A percentile compares a stretch with the other conserved stretches of the same genome.
Evolutionary conservation across 306 rosid species (phyloP).

Genomic region (Luffa acutangula): DNA sequence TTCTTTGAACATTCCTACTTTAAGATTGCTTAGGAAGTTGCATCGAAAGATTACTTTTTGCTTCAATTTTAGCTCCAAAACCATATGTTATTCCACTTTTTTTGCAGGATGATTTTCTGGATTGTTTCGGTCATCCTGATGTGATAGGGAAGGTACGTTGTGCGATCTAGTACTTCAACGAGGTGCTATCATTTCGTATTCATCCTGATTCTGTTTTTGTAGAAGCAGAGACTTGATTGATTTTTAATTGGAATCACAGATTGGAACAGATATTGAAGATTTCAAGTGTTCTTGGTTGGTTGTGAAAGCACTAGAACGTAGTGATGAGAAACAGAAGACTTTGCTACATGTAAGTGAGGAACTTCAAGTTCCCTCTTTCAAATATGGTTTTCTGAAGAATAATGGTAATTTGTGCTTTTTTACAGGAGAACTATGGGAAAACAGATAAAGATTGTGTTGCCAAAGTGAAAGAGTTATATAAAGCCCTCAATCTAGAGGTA

Average conservation of each 20-base stretch:
- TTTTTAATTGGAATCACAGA: conserved; percentile 33
- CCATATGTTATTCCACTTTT: background rate
- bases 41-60: background rate
- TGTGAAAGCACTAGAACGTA: conserved; percentile 73
- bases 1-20: background rate
- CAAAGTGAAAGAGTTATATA: conserved; percentile 63
- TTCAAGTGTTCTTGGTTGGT: conserved; percentile 96
- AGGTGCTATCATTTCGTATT: background rate
- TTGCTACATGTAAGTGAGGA: conserved; percentile 43
- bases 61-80: background rate
- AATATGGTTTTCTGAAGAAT: background rate
- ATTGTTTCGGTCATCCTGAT: conserved; percentile 74
- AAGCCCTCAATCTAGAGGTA: conserved; percentile 72
- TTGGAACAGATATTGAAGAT: conserved; percentile 97
- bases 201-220: background rate
- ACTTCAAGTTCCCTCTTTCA: background rate
- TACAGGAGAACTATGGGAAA: conserved; percentile 75
- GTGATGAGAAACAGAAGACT: conserved; percentile 65
- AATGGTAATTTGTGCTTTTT: conserved; percentile 1
- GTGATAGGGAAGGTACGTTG: conserved; percentile 74
- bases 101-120: conserved; percentile 87
- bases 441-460: conserved; percentile 48
- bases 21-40: background rate
- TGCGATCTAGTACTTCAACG: background rate
- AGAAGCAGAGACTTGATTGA: conserved; percentile 6